Evolutionary conservation across 176 grass and related monocot species (phyloP).

Genomic region (Cenchrus americanus): DNA sequence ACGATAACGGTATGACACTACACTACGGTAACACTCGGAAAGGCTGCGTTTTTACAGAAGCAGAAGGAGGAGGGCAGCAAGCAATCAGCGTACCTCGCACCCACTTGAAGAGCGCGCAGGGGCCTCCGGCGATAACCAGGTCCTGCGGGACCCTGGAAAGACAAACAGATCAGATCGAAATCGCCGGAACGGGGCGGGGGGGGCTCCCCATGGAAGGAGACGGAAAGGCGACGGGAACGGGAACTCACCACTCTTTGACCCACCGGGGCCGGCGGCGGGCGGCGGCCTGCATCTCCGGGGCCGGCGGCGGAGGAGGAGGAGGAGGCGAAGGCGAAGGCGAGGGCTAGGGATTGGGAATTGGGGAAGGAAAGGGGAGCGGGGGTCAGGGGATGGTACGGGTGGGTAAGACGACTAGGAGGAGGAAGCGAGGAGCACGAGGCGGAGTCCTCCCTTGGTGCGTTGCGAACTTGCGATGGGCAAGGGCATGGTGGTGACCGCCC

Average conservation of each 20-base stretch:
- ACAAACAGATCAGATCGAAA: constrained; percentile 26
- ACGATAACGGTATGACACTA: background rate
- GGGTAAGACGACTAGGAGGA: background rate
- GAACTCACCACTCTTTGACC: constrained; percentile 87
- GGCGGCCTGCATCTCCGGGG: constrained; percentile 50
- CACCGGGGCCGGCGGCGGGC: constrained; percentile 50
- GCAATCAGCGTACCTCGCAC: constrained; percentile 65
- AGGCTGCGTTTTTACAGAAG: background rate
- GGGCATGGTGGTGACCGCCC: constrained; percentile 31
- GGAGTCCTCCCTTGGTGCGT: constrained; percentile 21
- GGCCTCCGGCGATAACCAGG: constrained; percentile 65
- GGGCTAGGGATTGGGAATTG: constrained; percentile 8
- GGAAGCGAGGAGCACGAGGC: constrained; percentile 22
- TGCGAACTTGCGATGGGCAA: background rate
- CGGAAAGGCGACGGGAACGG: background rate
- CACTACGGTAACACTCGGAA: background rate
- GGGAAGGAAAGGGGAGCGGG: background rate
- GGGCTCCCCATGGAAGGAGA: background rate
- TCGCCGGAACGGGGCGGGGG: background rate
- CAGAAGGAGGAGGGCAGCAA: background rate
- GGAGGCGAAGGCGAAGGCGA: background rate
- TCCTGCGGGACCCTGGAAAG: constrained; percentile 81
- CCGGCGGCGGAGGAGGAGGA: background rate
- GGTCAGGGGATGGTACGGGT: constrained; percentile 12
- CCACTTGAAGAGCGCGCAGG: constrained; percentile 90